Conservation (phyloP, 768 basidiomycete species). For the Tulasnella sp. region DNA sequence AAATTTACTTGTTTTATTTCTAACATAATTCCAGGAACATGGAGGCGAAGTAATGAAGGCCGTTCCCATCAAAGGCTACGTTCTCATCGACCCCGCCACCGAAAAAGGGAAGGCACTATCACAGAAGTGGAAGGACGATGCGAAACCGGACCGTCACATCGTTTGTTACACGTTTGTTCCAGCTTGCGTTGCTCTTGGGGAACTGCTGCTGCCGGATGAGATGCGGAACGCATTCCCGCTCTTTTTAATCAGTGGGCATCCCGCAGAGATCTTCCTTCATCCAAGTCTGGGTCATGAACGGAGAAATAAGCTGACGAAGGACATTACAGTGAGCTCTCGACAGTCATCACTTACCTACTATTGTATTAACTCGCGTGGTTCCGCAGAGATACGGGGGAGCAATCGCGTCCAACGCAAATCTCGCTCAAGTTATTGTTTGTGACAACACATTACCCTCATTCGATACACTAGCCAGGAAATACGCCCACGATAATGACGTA, state of each 20-base stretch:
- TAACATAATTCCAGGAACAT: neutral
- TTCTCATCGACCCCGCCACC: slow-evolving; percentile 19
- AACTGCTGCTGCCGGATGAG: neutral
- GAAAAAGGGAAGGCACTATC: neutral
- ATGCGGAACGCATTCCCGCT: slow-evolving; percentile 15
- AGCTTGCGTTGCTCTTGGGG: neutral
- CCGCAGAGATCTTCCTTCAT: slow-evolving; percentile 7
- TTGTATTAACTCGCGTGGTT: neutral
- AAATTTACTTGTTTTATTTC: neutral
- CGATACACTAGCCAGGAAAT: neutral
- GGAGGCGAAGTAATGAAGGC: slow-evolving; percentile 20
- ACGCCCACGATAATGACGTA: slow-evolving; percentile 15
- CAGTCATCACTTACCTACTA: neutral
- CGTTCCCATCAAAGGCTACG: slow-evolving; percentile 23
- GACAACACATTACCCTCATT: slow-evolving; percentile 11
- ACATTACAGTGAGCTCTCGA: neutral
- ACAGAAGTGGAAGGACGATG: slow-evolving; percentile 8
- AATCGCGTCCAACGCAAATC: neutral
- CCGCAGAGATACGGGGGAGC: slow-evolving; percentile 15
- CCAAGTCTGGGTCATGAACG: neutral
- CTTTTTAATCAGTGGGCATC: slow-evolving; percentile 2
- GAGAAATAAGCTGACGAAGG: neutral
- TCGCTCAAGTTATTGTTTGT: slow-evolving; percentile 6
- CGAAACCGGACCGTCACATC: slow-evolving; percentile 21
- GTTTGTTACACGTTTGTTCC: slow-evolving; percentile 23